These are phyloP conservation scores for Colletotrichum neosansevieriae DNA, from an alignment of 2,329 filamentous ascomycete genomes.

Conservation along the genomic window DNA sequence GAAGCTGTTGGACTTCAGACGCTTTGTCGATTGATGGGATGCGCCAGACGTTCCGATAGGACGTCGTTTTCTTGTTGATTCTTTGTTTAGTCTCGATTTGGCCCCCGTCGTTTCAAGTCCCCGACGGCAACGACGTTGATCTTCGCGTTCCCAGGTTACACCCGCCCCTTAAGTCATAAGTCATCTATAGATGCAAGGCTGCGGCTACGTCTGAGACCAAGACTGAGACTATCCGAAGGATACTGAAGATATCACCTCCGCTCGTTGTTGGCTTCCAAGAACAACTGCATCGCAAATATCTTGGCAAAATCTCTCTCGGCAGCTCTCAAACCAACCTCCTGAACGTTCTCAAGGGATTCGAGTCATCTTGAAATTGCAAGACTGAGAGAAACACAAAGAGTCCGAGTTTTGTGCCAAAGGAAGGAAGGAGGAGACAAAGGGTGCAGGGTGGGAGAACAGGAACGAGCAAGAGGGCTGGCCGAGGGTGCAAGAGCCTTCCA, in stretches of 20 bases:
- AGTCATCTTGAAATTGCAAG: background rate
- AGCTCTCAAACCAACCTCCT: slow-evolving; percentile 25
- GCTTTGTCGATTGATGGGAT: slow-evolving; percentile 11
- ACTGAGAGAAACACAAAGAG: slow-evolving; percentile 2
- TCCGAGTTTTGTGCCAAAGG: background rate
- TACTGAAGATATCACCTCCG: slow-evolving; percentile 20
- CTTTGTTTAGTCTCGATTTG: slow-evolving; percentile 33
- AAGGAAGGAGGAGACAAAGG: slow-evolving; percentile 15
- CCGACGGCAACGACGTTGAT: slow-evolving; percentile 29
- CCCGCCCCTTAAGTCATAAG: slow-evolving; percentile 17
- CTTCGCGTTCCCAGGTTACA: slow-evolving; percentile 30
- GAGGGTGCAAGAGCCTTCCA: slow-evolving; percentile 29
- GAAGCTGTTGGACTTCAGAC: slow-evolving; percentile 27
- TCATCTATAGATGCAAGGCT: slow-evolving; percentile 23
- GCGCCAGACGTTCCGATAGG: slow-evolving; percentile 26
- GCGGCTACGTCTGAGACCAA: slow-evolving; percentile 32
- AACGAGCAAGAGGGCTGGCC: background rate
- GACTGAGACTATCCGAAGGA: slow-evolving; percentile 22
- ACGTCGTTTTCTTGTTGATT: slow-evolving; percentile 17
- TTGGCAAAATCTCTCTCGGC: slow-evolving; percentile 22
- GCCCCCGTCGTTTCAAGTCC: slow-evolving; percentile 24
- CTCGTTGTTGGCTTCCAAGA: slow-evolving; percentile 22
- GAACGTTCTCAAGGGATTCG: background rate
- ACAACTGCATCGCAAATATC: slow-evolving; percentile 33
- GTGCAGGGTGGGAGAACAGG: slow-evolving; percentile 6